Conservation (phyloP, 371 early-diverging fungal species). For the Rhizomucor miehei region DNA sequence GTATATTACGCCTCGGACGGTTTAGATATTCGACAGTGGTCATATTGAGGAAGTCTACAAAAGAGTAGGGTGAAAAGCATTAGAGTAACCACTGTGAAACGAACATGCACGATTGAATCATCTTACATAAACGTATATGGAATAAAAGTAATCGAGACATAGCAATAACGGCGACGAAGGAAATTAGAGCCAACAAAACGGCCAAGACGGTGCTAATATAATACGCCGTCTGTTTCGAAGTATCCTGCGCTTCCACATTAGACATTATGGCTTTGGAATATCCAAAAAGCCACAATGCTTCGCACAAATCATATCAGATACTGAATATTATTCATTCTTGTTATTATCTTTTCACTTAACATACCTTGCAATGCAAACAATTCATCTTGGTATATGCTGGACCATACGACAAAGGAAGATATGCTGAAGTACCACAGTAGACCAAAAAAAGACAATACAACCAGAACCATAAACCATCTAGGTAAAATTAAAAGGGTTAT, state of each 20-base stretch:
- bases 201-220: constrained; percentile 10
- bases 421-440: constrained; percentile 29
- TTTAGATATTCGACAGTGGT: constrained; percentile 55
- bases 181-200: constrained; percentile 19
- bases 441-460: constrained; percentile 23
- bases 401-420: constrained; percentile 22
- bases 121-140: constrained; percentile 45
- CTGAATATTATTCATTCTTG: too few relatives aligned
- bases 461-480: constrained; percentile 23
- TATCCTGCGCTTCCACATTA: neutral
- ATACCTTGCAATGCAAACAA: constrained; percentile 21
- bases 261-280: neutral
- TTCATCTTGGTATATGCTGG: constrained; percentile 27
- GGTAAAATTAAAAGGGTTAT: neutral
- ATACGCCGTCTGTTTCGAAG: constrained; percentile 1
- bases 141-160: constrained; percentile 42
- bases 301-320: too few relatives aligned
- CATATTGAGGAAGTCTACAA: constrained; percentile 31
- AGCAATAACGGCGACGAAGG: constrained; percentile 24
- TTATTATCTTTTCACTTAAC: constrained; percentile 20
- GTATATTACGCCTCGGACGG: constrained; percentile 10
- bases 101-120: neutral
- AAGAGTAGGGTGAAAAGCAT: neutral
- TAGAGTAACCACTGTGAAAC: constrained; percentile 2
- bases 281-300: neutral